These are phyloP conservation scores for Hypoxylon rubiginosum DNA, from an alignment of 2,329 filamentous ascomycete genomes.

Conservation along the genomic window DNA sequence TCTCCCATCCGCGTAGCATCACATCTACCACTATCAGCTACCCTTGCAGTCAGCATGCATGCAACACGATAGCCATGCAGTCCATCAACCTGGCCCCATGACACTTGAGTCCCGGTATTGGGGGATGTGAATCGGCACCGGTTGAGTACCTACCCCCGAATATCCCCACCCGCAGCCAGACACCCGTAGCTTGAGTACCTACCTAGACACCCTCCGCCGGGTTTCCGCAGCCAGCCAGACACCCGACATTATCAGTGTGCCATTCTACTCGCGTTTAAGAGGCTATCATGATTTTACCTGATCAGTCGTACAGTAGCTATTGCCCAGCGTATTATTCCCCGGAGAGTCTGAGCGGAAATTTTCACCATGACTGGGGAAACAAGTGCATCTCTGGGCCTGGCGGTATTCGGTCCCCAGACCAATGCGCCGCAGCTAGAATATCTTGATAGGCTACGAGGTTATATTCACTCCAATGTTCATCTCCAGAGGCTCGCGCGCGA, in stretches of 20 bases:
- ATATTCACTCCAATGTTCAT: neutral
- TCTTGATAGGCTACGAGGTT: neutral
- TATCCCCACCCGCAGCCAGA: neutral
- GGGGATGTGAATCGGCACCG: no score
- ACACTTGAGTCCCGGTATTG: no score
- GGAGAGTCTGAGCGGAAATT: no score
- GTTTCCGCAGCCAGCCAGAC: neutral
- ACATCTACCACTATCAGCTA: neutral
- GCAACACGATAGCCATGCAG: conserved; percentile 1
- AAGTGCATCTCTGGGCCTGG: neutral
- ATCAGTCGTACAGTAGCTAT: neutral
- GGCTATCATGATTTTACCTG: neutral
- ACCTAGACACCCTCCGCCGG: neutral
- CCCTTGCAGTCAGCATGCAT: conserved; percentile 1
- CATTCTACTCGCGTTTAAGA: neutral
- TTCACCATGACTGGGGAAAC: neutral
- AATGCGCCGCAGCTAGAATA: neutral
- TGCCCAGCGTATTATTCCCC: neutral
- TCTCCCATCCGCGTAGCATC: neutral
- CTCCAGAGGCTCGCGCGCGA: neutral
- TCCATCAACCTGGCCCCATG: neutral
- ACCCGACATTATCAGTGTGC: neutral
- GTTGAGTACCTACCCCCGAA: neutral
- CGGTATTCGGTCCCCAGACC: neutral
- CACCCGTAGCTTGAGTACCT: no score